These are phyloP conservation scores for Phalaenopsis hybrid DNA, from an alignment of 116 monocot genomes.

Conservation along the genomic window DNA sequence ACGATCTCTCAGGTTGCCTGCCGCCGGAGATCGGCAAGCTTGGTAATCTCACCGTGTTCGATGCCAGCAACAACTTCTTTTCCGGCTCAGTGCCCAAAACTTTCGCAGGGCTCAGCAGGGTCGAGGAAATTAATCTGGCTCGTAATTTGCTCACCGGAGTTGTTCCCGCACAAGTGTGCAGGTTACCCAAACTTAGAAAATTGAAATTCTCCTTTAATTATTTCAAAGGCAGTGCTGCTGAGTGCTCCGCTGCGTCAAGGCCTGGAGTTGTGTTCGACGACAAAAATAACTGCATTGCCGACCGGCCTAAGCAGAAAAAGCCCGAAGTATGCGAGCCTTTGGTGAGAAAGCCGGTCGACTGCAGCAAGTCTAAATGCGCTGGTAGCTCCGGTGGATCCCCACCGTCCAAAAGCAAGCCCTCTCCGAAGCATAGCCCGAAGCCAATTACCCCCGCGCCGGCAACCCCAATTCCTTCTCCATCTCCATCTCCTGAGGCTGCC, in stretches of 20 bases:
- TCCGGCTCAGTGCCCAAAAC: constrained; percentile 36
- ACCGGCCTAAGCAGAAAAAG: constrained; percentile 35
- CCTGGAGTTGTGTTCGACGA: constrained; percentile 30
- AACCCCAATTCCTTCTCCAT: neutral
- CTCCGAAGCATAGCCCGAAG: neutral
- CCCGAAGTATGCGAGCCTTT: constrained; percentile 21
- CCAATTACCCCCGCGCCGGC: neutral
- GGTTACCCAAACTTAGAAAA: constrained; percentile 44
- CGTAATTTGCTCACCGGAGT: constrained; percentile 46
- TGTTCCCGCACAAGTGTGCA: constrained; percentile 33
- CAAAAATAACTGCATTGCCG: constrained; percentile 43
- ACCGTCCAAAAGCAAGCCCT: neutral
- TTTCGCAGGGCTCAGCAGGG: constrained; percentile 23
- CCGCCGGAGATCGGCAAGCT: constrained; percentile 63
- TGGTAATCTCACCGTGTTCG: constrained; percentile 43
- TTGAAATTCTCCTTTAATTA: constrained; percentile 67
- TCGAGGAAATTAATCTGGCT: constrained; percentile 38
- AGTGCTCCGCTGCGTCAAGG: constrained; percentile 21
- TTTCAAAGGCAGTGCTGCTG: constrained; percentile 44
- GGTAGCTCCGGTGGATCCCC: neutral
- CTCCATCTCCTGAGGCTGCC: too few relatives aligned
- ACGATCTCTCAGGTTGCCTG: constrained; percentile 54
- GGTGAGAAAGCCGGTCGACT: constrained; percentile 17
- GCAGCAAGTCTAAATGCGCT: constrained; percentile 15
- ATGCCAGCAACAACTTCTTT: constrained; percentile 37